Evolutionary conservation across 176 grass and related monocot species (phyloP), one percentile per base, ranked within the genome.

Genomic region (Oryza glumipatula): DNA sequence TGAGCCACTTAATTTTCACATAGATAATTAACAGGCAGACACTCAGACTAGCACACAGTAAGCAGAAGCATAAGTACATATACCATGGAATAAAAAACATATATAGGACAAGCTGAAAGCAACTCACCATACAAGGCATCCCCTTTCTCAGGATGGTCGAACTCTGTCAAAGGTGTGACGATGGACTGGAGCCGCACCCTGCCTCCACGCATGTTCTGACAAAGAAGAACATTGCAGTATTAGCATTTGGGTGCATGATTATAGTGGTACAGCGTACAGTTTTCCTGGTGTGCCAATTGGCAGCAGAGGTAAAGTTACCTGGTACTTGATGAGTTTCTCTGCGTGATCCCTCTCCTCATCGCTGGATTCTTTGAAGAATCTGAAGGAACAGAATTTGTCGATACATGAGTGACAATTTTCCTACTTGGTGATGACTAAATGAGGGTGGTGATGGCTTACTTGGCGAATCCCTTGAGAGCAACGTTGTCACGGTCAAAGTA

Each of bases 401-500:
- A 72, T 33, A 51, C 3, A 48, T 45, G 11, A 70, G 68, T 12
- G 12, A 30, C 7, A 52, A n/a, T 52, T 28, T 4, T 28, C 47
- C 47, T 65, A 14, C 39, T 6, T 22, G 56, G 26, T 26, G 38
- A 80, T 23, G 54, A 10, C 10, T 3, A 46, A 46, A 46, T 10
- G 23, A 47, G 4, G 33, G 8, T 19, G 0, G 35, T 0, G n/a
- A 9, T 39, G 38, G 47, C 87, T 86, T 85, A 95, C 96, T 95
- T 95, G 70, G 96, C 91, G 38, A 98, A 78, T 7, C 96, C 96
- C 80, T 84, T 95, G 54, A 98, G 89, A 3, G 96, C 91, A 4
- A 98, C 93, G 68, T 98, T 92, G 73, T 98, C 96, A 0, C 96
- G 93, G 45, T 95, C 96, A 0, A 98, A 98, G 83, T 95, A 98